Evolutionary conservation across 148 eudicot genomes (phyloP), one percentile per base, ranked within the genome.

Genomic region (Spergularia marina): DNA sequence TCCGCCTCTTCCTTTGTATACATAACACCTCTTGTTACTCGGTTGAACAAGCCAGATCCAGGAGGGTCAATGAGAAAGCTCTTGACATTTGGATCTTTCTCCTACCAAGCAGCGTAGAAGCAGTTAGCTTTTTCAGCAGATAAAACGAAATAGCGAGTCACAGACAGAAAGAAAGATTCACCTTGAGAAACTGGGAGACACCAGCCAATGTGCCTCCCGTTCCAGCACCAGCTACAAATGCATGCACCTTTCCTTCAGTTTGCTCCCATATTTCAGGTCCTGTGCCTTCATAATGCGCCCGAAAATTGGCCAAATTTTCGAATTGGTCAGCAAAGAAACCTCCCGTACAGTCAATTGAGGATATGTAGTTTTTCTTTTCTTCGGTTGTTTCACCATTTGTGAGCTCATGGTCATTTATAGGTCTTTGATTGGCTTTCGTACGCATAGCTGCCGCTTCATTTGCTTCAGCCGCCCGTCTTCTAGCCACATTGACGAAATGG

Each of bases 221-320:
- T 57, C 99, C 99, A 76, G 99, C 96, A 71, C 96, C 97, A 30
- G 96, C 97, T 68, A 95, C 84, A 82, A 95, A 95, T 60, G 99
- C 96, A 78, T 95, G 82, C 80, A 95, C 62, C 56, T 86, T 84
- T 17, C 94, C 94, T 65, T 81, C 89, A 54, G 91, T 87, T 82
- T 95, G 99, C 57, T 88, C 88, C 99, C 97, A 95, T 52, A 95
- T 90, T 84, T 95, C 99, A 74, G 97, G 96, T 17, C 96, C 99
- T 4, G 99, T 92, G 51, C 96, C 97, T 75, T 95, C 96, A 65
- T 88, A 89, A 62, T 95, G 99, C 51, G 99, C 87, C 71, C 96
- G 84, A 65, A 78, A 95, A 80, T 95, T 95, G 67, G 99, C 97
- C 72, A 95, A 82, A 80, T 95, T 95, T 78, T 95, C 99, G 75